phyloP scores from a whole-genome alignment of 106 monocot genomes.

The Allium sativum region DNA sequence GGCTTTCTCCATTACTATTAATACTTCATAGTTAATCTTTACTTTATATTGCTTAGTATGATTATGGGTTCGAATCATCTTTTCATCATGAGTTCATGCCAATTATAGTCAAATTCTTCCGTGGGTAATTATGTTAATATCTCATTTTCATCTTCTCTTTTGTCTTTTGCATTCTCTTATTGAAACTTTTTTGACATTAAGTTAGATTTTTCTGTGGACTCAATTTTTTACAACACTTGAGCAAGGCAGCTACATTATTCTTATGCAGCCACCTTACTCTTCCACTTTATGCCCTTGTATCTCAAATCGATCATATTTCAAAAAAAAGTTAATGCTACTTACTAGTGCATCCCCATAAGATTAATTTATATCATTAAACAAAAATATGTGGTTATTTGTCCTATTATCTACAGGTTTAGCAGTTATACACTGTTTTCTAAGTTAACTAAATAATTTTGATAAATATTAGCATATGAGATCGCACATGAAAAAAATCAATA shows the following conservation, averaged over 20 bases:
- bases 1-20: not conserved
- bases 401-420: not conserved
- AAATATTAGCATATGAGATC: constrained; percentile 52
- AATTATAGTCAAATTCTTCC: constrained; percentile 28
- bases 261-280: constrained; percentile 78
- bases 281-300: constrained; percentile 66
- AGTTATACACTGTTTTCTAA: not conserved
- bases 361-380: not conserved
- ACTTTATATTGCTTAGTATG: constrained; percentile 28
- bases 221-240: not conserved
- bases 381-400: not conserved
- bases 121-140: constrained; percentile 34
- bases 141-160: not conserved
- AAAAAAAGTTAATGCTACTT: not conserved
- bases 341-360: not conserved
- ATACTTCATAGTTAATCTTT: constrained; percentile 1
- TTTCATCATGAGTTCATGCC: constrained; percentile 38
- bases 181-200: not conserved
- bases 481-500: constrained; percentile 55
- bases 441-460: not conserved
- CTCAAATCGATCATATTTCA: not conserved
- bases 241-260: constrained; percentile 42
- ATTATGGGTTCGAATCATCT: constrained; percentile 65
- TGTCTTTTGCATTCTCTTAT: not conserved
- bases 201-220: not conserved